These are phyloP conservation scores for Ambrosia trifida DNA, from an alignment of 129 eudicot genomes.

Conservation along the genomic window DNA sequence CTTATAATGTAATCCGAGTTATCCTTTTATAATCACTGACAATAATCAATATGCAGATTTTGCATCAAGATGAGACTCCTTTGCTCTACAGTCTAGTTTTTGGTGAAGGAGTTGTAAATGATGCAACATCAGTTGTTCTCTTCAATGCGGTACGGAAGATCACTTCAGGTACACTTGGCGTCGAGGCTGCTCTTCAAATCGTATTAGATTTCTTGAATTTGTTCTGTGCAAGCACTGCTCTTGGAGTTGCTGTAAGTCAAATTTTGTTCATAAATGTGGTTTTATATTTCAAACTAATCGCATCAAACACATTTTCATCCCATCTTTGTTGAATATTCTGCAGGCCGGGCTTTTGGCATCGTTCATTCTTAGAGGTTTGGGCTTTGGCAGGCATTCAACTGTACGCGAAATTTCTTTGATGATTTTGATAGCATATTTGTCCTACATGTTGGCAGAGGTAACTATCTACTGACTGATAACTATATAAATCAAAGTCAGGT, in stretches of 20 bases:
- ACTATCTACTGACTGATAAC: neutral
- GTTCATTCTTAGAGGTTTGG: slow-evolving; percentile 76
- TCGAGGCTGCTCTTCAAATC: slow-evolving; percentile 52
- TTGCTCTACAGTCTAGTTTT: slow-evolving; percentile 91
- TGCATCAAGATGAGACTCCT: slow-evolving; percentile 94
- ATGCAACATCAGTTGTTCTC: slow-evolving; percentile 92
- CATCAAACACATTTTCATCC: neutral
- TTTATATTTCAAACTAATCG: neutral
- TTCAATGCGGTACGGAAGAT: slow-evolving; percentile 90
- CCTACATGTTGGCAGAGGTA: slow-evolving; percentile 98
- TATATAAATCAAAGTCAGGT: neutral
- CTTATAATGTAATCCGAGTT: neutral
- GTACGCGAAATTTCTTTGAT: slow-evolving; percentile 92
- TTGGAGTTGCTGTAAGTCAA: slow-evolving; percentile 69
- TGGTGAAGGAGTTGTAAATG: slow-evolving; percentile 97
- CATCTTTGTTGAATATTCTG: neutral
- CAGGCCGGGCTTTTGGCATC: slow-evolving; percentile 94
- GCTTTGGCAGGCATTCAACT: slow-evolving; percentile 88
- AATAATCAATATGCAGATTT: slow-evolving; percentile 42
- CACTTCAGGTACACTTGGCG: slow-evolving; percentile 47
- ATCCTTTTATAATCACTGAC: neutral
- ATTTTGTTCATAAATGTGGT: neutral
- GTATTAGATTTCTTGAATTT: slow-evolving; percentile 69
- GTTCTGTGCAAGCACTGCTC: slow-evolving; percentile 80
- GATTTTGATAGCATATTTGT: slow-evolving; percentile 83